Conservation (phyloP, 192 early-diverging fungal species). For the Umbelopsis isabellina region DNA sequence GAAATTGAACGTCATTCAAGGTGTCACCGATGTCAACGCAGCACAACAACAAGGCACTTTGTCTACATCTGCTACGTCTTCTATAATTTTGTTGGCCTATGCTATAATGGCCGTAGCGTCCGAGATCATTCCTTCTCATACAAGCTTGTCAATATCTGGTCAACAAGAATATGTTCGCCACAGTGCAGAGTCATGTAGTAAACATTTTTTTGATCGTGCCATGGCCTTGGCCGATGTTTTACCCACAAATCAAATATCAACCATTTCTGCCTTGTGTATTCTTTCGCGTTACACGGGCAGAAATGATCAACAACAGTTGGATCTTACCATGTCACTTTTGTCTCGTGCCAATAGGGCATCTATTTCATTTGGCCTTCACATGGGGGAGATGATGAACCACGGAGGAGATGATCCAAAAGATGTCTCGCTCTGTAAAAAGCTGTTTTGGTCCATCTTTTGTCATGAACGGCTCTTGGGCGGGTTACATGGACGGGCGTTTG, state of each 20-base stretch:
- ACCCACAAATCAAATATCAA: slow-evolving; percentile 7
- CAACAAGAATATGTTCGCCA: slow-evolving; percentile 12
- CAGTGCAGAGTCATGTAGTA: slow-evolving; percentile 3
- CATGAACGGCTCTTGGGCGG: slow-evolving; percentile 9
- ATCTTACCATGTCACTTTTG: slow-evolving; percentile 4
- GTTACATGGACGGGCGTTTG: slow-evolving; percentile 1
- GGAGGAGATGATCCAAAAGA: slow-evolving; percentile 1
- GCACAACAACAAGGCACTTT: neutral
- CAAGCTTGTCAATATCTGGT: neutral
- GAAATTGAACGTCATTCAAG: slow-evolving; percentile 18
- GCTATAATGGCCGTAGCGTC: slow-evolving; percentile 8
- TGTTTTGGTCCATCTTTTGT: slow-evolving; percentile 17
- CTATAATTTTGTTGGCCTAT: neutral
- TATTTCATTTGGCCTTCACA: slow-evolving; percentile 8
- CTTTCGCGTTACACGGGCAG: slow-evolving; percentile 8
- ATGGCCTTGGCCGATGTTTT: slow-evolving; percentile 1
- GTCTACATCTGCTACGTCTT: slow-evolving; percentile 9
- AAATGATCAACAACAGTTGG: slow-evolving; percentile 20
- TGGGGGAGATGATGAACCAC: slow-evolving; percentile 14
- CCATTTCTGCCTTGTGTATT: slow-evolving; percentile 12
- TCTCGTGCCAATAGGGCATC: slow-evolving; percentile 13
- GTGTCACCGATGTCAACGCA: neutral
- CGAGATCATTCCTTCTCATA: slow-evolving; percentile 18
- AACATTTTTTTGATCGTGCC: slow-evolving; percentile 19
- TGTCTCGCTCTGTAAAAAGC: neutral